Conservation (phyloP, 805 yeast species). For the Metschnikowia continentalis region DNA sequence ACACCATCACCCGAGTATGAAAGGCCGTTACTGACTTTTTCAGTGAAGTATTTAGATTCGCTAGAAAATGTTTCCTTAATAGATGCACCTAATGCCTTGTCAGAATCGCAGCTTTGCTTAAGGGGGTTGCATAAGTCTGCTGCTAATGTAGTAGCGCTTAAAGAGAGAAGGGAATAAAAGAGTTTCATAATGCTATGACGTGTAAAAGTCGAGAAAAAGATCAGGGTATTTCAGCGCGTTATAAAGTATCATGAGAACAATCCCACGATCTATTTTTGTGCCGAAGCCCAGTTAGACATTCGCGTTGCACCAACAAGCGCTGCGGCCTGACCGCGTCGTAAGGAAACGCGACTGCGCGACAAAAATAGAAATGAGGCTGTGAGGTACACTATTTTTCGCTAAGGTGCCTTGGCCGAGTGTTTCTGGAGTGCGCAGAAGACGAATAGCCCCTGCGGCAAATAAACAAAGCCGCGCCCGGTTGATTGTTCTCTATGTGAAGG, state of each 20-base stretch:
- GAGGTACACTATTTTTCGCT: not conserved
- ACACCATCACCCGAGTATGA: conserved; percentile 54
- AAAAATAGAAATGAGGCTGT: not conserved
- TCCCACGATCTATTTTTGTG: not conserved
- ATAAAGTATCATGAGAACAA: not conserved
- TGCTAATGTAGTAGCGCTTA: not conserved
- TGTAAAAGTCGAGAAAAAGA: not conserved
- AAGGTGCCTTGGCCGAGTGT: not conserved
- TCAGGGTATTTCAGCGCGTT: not conserved
- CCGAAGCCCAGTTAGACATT: not conserved
- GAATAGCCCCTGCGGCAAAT: not conserved
- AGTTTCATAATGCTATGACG: not conserved
- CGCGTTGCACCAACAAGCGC: not conserved
- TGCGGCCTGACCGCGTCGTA: not conserved
- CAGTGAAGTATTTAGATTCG: conserved; percentile 19
- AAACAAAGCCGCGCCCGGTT: not conserved
- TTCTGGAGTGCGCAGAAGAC: not conserved
- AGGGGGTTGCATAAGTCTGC: conserved; percentile 9
- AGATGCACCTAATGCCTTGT: conserved; percentile 10
- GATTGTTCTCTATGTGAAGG: not conserved
- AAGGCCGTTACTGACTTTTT: conserved; percentile 35
- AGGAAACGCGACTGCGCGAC: not conserved
- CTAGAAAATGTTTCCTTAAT: conserved; percentile 7
- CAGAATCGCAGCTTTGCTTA: conserved; percentile 6
- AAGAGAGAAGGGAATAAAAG: not conserved